Conservation (phyloP, 2,329 filamentous ascomycete species). For the Nakataea oryzae region DNA sequence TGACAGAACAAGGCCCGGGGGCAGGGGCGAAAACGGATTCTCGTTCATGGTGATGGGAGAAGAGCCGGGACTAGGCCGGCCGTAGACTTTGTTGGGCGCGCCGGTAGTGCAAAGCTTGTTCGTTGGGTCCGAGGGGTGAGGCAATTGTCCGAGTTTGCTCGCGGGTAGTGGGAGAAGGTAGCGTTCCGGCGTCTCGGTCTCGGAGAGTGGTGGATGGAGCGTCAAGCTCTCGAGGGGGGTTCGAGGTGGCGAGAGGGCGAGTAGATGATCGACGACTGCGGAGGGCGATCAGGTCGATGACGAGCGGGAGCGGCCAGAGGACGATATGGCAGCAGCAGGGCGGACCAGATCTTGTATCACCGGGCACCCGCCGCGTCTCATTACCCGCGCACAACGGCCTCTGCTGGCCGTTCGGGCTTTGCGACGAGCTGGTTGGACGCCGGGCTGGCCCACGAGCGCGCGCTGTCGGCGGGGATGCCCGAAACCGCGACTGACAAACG, state of each 20-base stretch:
- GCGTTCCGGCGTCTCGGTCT: background rate
- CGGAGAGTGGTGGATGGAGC: background rate
- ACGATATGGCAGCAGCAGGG: background rate
- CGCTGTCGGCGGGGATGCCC: background rate
- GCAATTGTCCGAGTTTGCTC: background rate
- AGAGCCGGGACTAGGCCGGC: background rate
- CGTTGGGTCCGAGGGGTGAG: background rate
- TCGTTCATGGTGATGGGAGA: constrained; percentile 21
- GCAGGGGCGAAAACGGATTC: constrained; percentile 19
- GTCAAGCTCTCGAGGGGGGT: background rate
- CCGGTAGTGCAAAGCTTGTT: background rate
- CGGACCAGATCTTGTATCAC: background rate
- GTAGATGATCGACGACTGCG: background rate
- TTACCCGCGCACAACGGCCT: background rate
- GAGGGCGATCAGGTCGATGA: background rate
- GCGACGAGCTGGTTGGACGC: background rate
- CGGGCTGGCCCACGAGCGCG: background rate
- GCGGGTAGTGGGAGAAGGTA: background rate
- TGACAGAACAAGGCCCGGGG: constrained; percentile 23
- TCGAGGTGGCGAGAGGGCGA: too few species aligned
- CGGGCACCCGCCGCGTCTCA: background rate
- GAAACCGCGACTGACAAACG: constrained; percentile 6
- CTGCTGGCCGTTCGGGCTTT: background rate
- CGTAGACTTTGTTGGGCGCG: background rate
- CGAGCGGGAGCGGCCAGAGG: background rate